phyloP scores from a whole-genome alignment of 306 rosid species.

The Medicago lupulina region DNA sequence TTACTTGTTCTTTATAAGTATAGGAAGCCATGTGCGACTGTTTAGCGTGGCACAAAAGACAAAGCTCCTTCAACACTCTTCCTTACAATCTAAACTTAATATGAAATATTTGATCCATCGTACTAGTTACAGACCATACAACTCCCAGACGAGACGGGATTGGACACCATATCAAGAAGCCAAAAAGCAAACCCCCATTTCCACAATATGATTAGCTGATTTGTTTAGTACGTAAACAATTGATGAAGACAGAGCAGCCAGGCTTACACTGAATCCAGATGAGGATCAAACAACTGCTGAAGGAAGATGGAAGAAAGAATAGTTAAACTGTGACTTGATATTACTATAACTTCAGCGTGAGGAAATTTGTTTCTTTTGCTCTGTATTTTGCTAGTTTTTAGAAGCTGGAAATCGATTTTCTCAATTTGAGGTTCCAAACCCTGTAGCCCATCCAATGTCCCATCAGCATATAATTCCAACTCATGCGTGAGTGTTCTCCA shows the following conservation, averaged over 20 bases:
- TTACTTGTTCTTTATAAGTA: slow-evolving; percentile 16
- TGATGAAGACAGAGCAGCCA: not conserved
- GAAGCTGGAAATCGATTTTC: slow-evolving; percentile 55
- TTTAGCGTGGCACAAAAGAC: slow-evolving; percentile 18
- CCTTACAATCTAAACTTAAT: slow-evolving; percentile 8
- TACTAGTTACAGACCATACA: slow-evolving; percentile 22
- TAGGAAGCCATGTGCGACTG: slow-evolving; percentile 18
- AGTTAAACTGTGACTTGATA: slow-evolving; percentile 12
- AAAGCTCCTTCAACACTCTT: slow-evolving; percentile 14
- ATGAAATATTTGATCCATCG: slow-evolving; percentile 15
- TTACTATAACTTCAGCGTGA: not conserved
- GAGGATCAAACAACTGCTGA: slow-evolving; percentile 41
- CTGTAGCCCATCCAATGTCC: slow-evolving; percentile 42
- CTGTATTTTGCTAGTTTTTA: slow-evolving; percentile 42
- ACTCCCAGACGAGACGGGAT: not conserved
- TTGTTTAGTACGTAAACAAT: slow-evolving; percentile 3
- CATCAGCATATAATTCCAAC: slow-evolving; percentile 35
- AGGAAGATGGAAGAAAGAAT: slow-evolving; percentile 35
- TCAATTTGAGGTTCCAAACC: slow-evolving; percentile 51
- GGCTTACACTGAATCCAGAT: slow-evolving; percentile 40
- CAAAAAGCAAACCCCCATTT: slow-evolving; percentile 25
- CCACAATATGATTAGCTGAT: not conserved
- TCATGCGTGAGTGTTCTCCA: slow-evolving; percentile 55
- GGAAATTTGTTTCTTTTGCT: slow-evolving; percentile 27
- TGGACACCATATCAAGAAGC: slow-evolving; percentile 25